phyloP scores from a whole-genome alignment of 495 filamentous ascomycete species.

The Physcia stellaris region DNA sequence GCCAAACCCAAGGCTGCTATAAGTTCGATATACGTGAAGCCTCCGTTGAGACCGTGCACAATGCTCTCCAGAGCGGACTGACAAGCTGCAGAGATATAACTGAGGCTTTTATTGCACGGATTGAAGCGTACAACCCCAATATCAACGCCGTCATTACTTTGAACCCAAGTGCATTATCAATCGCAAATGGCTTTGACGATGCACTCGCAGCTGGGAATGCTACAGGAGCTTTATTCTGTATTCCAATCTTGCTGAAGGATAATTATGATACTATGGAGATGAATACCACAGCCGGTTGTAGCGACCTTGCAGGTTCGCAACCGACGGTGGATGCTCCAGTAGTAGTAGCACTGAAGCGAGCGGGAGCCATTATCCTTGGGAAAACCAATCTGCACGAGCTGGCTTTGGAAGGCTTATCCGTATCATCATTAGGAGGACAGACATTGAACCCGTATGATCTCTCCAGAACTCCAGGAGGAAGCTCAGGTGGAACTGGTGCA shows the following conservation, averaged over 20 bases:
- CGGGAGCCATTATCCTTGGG: constrained; percentile 51
- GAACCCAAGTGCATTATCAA: constrained; percentile 33
- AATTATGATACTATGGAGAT: constrained; percentile 41
- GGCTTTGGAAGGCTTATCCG: constrained; percentile 46
- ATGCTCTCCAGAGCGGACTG: constrained; percentile 30
- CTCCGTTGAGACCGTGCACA: constrained; percentile 39
- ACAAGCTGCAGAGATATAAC: constrained; percentile 39
- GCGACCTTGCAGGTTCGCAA: constrained; percentile 29
- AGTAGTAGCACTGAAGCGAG: constrained; percentile 33
- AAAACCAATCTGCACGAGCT: constrained; percentile 56
- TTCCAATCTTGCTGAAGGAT: constrained; percentile 51
- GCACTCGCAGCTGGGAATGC: constrained; percentile 29
- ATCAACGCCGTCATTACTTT: constrained; percentile 44
- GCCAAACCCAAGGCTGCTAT: no score
- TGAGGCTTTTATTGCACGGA: constrained; percentile 39
- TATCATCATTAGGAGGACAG: constrained; percentile 48
- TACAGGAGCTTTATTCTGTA: constrained; percentile 35
- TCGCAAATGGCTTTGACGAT: constrained; percentile 34
- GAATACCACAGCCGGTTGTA: constrained; percentile 40
- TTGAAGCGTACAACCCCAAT: constrained; percentile 38
- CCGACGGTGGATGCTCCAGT: constrained; percentile 34
- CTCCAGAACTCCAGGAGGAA: constrained; percentile 48
- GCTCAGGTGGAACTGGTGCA: constrained; percentile 47
- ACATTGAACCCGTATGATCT: constrained; percentile 50
- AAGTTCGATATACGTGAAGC: constrained; percentile 37